phyloP scores from a whole-genome alignment of 495 filamentous ascomycete genomes.

The Xanthoparmelia taractica region DNA sequence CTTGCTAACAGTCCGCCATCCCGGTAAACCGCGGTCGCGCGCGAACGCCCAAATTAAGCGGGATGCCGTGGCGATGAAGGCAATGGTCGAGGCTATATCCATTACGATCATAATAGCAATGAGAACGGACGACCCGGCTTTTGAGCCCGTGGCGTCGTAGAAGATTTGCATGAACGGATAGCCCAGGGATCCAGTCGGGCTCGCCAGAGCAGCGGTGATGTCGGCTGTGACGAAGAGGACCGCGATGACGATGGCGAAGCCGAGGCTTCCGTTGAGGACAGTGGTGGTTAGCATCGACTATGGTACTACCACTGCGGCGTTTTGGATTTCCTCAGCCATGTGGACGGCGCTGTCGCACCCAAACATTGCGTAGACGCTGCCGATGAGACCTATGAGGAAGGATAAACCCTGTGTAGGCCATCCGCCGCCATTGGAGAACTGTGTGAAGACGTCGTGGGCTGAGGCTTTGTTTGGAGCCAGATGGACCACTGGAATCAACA shows the following conservation, averaged over 20 bases:
- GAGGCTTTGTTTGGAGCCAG: constrained; percentile 28
- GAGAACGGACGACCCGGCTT: constrained; percentile 39
- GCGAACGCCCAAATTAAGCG: constrained; percentile 51
- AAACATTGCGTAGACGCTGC: constrained; percentile 37
- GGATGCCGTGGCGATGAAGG: constrained; percentile 43
- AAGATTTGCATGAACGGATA: constrained; percentile 50
- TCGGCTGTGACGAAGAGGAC: constrained; percentile 43
- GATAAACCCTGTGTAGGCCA: constrained; percentile 41
- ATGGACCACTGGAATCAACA: constrained; percentile 43
- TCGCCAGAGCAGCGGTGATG: constrained; percentile 32
- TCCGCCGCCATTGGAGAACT: constrained; percentile 41
- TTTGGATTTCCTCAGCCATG: constrained; percentile 49
- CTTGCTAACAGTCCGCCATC: constrained; percentile 37
- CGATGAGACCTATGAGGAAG: constrained; percentile 39
- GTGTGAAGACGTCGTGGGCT: constrained; percentile 38
- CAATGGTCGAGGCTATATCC: constrained; percentile 36
- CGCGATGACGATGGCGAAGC: constrained; percentile 44
- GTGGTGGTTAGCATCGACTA: constrained; percentile 40
- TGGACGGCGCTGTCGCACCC: constrained; percentile 38
- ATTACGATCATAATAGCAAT: constrained; percentile 38
- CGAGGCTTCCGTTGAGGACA: constrained; percentile 42
- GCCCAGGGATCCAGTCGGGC: constrained; percentile 36
- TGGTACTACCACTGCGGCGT: constrained; percentile 41
- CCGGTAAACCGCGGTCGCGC: constrained; percentile 45
- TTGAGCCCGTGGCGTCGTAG: constrained; percentile 35